Base-by-base conservation (phyloP, 768 basidiomycete species). In the Termitomyces sp. region DNA sequence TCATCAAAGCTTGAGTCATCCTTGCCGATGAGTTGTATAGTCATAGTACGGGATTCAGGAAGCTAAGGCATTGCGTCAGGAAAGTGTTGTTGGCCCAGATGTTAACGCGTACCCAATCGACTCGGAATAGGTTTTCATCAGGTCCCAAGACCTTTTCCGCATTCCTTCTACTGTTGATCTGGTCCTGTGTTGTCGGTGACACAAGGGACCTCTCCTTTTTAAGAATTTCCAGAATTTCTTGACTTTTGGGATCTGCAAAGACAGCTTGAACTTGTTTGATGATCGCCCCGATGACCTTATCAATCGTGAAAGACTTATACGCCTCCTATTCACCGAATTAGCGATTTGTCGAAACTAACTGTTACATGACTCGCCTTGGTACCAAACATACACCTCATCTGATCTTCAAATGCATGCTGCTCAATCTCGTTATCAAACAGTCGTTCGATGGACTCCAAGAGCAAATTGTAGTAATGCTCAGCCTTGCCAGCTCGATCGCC, bases 391-490 rank as follows among this genome's bases (percentile, higher is more conserved):
- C 80, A 81, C 43, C 96, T 80, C 78, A 96, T 82, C 64, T 90
- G 90, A 64, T 99, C 97, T 72, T 98, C 96, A 68, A 95, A 98
- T 4, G 78, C 81, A 43, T 78, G 75, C 62, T 88, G 88, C 65
- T 99, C 97, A 24, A 98, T 79, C 69, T 97, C 93, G 62, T 89
- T 91, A 67, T 95, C 95, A 63, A 98, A 97, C 45, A 98, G 71
- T 59, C 87, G 82, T 70, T 99, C 97, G 68, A 91, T 93, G 4
- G 90, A 86, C 58, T 89, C 90, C 16, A 99, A 80, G 65, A 95
- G 75, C 55, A 94, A 79, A 48, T 88, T 87, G 64, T 98, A 98
- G 64, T 85, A 91, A 63, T 90, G 85, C 30, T 80, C 80, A 5
- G 85, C 79, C 12, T 83, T 77, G 20, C 80, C 71, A 24, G 68